Conservation (phyloP, 108 stramenopile species). For the Discostella stelligeroides region DNA sequence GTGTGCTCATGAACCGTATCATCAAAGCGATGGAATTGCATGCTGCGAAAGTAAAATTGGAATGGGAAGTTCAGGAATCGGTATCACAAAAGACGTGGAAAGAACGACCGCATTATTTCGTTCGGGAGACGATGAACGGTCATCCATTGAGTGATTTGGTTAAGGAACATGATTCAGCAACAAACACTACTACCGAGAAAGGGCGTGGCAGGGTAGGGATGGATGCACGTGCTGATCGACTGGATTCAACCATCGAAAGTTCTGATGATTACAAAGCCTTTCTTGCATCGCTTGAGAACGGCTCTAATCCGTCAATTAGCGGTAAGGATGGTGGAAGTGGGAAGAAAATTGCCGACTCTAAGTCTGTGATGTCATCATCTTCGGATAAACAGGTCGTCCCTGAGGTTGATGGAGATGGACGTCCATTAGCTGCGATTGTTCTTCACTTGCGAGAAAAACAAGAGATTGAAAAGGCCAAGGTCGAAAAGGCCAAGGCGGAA, state of each 20-base stretch:
- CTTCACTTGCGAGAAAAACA: conserved; percentile 36
- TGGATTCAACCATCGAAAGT: conserved; percentile 48
- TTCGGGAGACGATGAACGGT: conserved; percentile 22
- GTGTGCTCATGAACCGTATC: conserved; percentile 36
- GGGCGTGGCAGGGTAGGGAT: conserved; percentile 11
- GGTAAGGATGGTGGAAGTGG: neutral
- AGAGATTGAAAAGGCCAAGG: conserved; percentile 29
- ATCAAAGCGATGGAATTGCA: conserved; percentile 40
- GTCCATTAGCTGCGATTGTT: conserved; percentile 44
- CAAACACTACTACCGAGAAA: conserved; percentile 3
- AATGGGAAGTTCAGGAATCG: conserved; percentile 43
- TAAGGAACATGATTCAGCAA: conserved; percentile 9
- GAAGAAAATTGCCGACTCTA: conserved; percentile 5
- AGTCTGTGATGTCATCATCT: neutral
- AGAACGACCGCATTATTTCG: conserved; percentile 23
- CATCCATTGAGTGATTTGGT: conserved; percentile 18
- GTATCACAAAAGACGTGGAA: conserved; percentile 54
- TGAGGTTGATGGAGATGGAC: conserved; percentile 44
- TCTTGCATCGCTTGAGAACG: conserved; percentile 29
- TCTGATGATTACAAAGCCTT: conserved; percentile 48
- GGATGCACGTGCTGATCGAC: conserved; percentile 38
- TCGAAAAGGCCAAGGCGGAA: conserved; percentile 34
- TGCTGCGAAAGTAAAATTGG: conserved; percentile 7
- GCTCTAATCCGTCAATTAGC: conserved; percentile 7
- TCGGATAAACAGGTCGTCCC: neutral